Evolutionary conservation across 1,284 basidiomycete species (phyloP), one percentile per base, ranked within the genome.

Genomic region (Sparassis latifolia): DNA sequence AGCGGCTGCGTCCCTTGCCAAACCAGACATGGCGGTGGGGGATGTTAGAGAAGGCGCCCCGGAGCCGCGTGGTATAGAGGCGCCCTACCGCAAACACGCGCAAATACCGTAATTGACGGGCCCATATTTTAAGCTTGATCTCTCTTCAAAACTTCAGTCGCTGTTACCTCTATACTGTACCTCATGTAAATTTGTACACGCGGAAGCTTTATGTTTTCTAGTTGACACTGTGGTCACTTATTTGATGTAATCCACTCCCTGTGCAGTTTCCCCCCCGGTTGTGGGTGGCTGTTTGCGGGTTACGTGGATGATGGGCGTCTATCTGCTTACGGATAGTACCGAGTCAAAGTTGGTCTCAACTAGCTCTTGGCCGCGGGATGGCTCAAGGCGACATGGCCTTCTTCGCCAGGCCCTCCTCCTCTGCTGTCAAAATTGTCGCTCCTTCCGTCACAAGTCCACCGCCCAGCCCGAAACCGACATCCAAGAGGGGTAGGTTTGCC

Each of bases 1-100:
- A 35, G 80, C 70, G 48, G 83, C 80, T 43, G 77, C 73, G 56
- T 88, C 86, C 65, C 80, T 74, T 10, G 76, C 76, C 39, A 87
- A 77, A 55, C 73, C 73, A 31, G 83, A 78, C 85, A 87, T 87
- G 64, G 55, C 28, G 33, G 45, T 30, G 20, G n/a, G n/a, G n/a
- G 33, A 49, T 30, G 55, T 20, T 20, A 20, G 20, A 20, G 20
- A 20, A 20, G 20, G 20, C 20, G 20, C 20, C 20, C 20, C 20
- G 20, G 20, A 20, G 20, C 20, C 20, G 20, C 20, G 20, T 20
- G 20, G 20, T 20, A 20, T 20, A 20, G 20, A 20, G 20, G 20
- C 20, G 20, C 20, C 20, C 20, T 20, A 20, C 20, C 20, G 20
- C 20, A 20, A 20, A 20, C 20, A 20, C 20, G 20, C 20, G 20